phyloP scores from a whole-genome alignment of 192 early-diverging fungal species.

The Rhizophagus clarus region DNA sequence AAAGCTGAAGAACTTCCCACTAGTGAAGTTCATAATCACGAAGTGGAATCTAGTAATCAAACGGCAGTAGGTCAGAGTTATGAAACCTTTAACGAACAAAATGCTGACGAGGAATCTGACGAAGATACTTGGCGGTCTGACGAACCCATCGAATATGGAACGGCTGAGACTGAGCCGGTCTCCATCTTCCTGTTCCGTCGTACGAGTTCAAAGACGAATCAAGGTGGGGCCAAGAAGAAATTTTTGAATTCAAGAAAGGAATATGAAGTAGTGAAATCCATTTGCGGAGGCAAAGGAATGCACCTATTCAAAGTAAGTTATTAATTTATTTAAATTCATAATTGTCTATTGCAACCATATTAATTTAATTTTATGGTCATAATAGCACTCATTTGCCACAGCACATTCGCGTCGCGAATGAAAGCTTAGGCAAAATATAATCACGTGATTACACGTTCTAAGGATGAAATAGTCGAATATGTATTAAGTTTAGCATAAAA shows the following conservation, averaged over 20 bases:
- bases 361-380: not conserved
- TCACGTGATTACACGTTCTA: too few species aligned
- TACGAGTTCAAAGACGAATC: not conserved
- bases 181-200: not conserved
- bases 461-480: too few species aligned
- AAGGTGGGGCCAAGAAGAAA: slow-evolving; percentile 1
- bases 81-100: not conserved
- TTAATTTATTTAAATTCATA: not conserved
- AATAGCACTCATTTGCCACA: not conserved
- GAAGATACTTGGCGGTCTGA: slow-evolving; percentile 15
- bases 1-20: not conserved
- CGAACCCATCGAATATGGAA: not conserved
- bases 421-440: too few species aligned
- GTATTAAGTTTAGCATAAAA: too few species aligned
- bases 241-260: slow-evolving; percentile 19
- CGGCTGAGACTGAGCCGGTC: not conserved
- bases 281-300: not conserved
- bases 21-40: not conserved
- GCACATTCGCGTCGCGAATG: not conserved
- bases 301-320: slow-evolving; percentile 1
- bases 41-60: not conserved
- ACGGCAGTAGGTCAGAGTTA: not conserved
- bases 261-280: not conserved
- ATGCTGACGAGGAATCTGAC: not conserved
- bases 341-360: not conserved